Evolutionary conservation across 2,329 filamentous ascomycete species (phyloP), one percentile per base, ranked within the genome.

Genomic region (Pseudogymnoascus sp.): DNA sequence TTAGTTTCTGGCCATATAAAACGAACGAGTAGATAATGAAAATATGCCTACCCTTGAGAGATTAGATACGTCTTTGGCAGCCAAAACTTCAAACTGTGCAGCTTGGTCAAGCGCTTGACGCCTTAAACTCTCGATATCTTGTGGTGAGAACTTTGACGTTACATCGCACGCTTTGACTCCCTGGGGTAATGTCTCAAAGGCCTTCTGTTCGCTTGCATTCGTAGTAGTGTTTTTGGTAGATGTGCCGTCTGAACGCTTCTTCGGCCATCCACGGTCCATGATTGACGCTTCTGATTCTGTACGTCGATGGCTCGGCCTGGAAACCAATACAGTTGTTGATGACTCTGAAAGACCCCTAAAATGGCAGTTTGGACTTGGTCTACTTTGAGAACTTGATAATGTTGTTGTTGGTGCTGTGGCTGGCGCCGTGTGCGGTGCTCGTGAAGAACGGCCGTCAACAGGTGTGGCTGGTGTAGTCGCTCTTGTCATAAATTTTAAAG

Each of bases 1-100:
- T n/a, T n/a, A n/a, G n/a, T n/a, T n/a, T n/a, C n/a, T n/a, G n/a
- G n/a, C n/a, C n/a, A n/a, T n/a, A n/a, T n/a, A n/a, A n/a, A n/a
- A n/a, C n/a, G n/a, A n/a, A n/a, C n/a, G n/a, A n/a, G n/a, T n/a
- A n/a, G n/a, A n/a, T n/a, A n/a, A n/a, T n/a, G n/a, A n/a, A n/a
- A n/a, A n/a, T n/a, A n/a, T n/a, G n/a, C n/a, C n/a, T n/a, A n/a
- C n/a, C n/a, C n/a, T n/a, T n/a, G n/a, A n/a, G n/a, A n/a, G n/a
- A n/a, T n/a, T n/a, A n/a, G n/a, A n/a, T n/a, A n/a, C n/a, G n/a
- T 85, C 45, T 84, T 84, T 59, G 82, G 82, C n/a, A n/a, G 74
- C 75, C 18, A 88, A 75, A n/a, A 88, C 78, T 70, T 87, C 83
- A 63, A 88, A 88, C 28, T 82, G 76, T 35, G 79, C 76, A 0